Percentiles rank a stretch among this genome's conserved stretches.
phyloP scores from a whole-genome alignment of 2,329 filamentous ascomycete species.

The Paradendryphiella salina region DNA sequence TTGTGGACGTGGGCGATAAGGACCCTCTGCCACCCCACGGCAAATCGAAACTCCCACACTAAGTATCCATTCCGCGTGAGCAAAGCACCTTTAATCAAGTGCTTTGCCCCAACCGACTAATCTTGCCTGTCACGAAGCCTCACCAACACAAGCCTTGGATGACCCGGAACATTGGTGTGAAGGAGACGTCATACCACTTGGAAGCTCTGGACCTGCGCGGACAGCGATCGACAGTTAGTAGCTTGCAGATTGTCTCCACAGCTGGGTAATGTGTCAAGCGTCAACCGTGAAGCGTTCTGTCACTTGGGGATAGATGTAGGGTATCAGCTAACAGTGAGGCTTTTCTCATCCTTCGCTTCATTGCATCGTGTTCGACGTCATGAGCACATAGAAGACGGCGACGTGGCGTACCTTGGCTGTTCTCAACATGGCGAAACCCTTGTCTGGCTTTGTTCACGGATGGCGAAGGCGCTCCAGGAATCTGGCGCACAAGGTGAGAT shows the following conservation, averaged over 20 bases:
- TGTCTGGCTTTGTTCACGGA: not conserved
- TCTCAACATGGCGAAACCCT: conserved; percentile 6
- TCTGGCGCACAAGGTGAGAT: conserved; percentile 1
- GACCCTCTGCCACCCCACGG: conserved; percentile 19
- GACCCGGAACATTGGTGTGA: conserved; percentile 3
- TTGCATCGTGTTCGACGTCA: conserved; percentile 7
- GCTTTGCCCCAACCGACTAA: too few species aligned
- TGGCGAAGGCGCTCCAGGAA: not conserved
- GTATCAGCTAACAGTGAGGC: conserved; percentile 17
- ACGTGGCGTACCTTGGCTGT: conserved; percentile 11
- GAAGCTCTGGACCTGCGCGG: conserved; percentile 21
- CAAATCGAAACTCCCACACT: conserved; percentile 7
- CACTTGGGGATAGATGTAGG: too few species aligned
- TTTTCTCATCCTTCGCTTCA: conserved; percentile 14
- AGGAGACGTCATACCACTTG: conserved; percentile 21
- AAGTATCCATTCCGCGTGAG: conserved; percentile 4
- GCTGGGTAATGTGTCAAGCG: not conserved
- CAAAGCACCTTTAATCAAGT: conserved; percentile 5
- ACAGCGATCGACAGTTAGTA: conserved; percentile 27
- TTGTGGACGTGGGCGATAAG: conserved; percentile 16
- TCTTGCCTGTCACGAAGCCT: not conserved
- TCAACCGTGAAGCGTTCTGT: conserved; percentile 1
- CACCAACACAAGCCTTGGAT: not conserved
- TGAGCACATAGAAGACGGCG: not conserved
- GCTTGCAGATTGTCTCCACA: conserved; percentile 9